Percentiles rank a stretch among this genome's conserved stretches.
Evolutionary conservation across 2,329 filamentous ascomycete species (phyloP).

Genomic region (Fusarium praegraminearum): DNA sequence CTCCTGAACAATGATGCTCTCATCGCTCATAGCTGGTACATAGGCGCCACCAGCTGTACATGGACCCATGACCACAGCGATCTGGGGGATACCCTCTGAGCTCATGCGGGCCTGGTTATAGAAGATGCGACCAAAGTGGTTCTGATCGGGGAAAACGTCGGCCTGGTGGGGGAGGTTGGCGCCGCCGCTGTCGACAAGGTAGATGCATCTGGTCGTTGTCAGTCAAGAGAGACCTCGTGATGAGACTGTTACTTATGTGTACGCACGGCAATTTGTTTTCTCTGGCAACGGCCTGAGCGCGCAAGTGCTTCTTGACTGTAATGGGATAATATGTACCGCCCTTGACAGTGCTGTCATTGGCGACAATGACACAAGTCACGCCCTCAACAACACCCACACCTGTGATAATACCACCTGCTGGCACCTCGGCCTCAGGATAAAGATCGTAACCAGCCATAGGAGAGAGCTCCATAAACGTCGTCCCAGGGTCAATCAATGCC

Average conservation of each 20-base stretch:
- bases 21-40: conserved; percentile 96
- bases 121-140: conserved; percentile 98
- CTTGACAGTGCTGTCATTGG: conserved; percentile 97
- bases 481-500: conserved; percentile 87
- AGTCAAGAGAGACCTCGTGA: not conserved
- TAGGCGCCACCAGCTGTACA: conserved; percentile 97
- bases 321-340: conserved; percentile 97
- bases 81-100: conserved; percentile 86
- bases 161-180: conserved; percentile 96
- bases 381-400: conserved; percentile 92
- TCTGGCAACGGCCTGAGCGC: conserved; percentile 89
- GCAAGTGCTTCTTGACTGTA: conserved; percentile 96
- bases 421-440: conserved; percentile 88
- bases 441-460: conserved; percentile 88
- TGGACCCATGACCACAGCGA: conserved; percentile 95
- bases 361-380: conserved; percentile 91
- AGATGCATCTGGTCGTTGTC: conserved; percentile 76
- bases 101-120: conserved; percentile 98
- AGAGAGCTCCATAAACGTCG: conserved; percentile 92
- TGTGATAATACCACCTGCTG: conserved; percentile 91
- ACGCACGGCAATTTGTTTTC: conserved; percentile 81
- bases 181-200: conserved; percentile 94
- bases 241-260: not conserved
- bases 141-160: conserved; percentile 93
- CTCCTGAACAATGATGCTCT: conserved; percentile 94